phyloP scores from a whole-genome alignment of 192 early-diverging fungal genomes.

The Coemansia sp. region DNA sequence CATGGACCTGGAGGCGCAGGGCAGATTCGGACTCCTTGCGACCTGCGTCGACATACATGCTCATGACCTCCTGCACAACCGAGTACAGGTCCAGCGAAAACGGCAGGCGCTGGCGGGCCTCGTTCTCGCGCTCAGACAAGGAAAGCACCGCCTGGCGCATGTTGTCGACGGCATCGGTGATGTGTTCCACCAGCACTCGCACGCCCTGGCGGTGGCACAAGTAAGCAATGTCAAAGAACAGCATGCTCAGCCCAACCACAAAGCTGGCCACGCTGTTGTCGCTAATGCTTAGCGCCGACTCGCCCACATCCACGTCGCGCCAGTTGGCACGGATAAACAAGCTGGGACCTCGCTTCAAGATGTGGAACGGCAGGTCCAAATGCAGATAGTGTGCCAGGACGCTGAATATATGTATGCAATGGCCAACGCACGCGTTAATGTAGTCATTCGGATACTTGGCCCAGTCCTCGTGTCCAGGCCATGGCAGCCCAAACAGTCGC shows the following conservation, averaged over 20 bases:
- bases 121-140: constrained; percentile 10
- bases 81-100: constrained; percentile 35
- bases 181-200: constrained; percentile 18
- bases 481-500: constrained; percentile 44
- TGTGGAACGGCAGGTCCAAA: constrained; percentile 32
- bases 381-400: constrained; percentile 43
- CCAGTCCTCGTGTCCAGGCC: constrained; percentile 47
- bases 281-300: constrained; percentile 26
- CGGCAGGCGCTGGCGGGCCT: constrained; percentile 6
- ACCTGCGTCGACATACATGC: constrained; percentile 22
- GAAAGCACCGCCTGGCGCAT: constrained; percentile 31
- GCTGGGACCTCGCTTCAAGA: constrained; percentile 30
- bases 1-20: constrained; percentile 25
- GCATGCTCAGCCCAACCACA: constrained; percentile 40
- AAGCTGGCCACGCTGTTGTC: constrained; percentile 25
- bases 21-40: constrained; percentile 3
- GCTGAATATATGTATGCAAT: constrained; percentile 40
- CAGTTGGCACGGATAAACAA: constrained; percentile 38
- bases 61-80: constrained; percentile 23
- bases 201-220: constrained; percentile 41
- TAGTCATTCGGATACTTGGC: constrained; percentile 45
- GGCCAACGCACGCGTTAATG: constrained; percentile 46
- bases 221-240: constrained; percentile 39
- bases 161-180: constrained; percentile 31
- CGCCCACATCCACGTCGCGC: constrained; percentile 30